Evolutionary conservation across 148 eudicot genomes (phyloP).

Genomic region (Gaultheria prostrata): DNA sequence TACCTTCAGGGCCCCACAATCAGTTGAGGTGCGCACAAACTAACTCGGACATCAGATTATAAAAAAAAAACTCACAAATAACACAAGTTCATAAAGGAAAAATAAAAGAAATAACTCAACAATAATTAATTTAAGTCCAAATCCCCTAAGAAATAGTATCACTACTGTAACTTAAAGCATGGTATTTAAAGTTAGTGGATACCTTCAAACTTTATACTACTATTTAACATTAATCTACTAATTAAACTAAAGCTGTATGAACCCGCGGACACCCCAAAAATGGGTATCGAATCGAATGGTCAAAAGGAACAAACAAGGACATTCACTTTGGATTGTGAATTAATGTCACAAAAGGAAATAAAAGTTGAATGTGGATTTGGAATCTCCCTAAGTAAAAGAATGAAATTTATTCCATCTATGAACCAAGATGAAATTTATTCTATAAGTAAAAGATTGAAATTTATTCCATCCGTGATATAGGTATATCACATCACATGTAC

Average conservation of each 20-base stretch:
- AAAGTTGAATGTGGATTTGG: background rate
- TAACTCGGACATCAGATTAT: too few relatives aligned
- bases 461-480: too few relatives aligned
- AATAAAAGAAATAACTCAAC: background rate
- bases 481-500: background rate
- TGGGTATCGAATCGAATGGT: background rate
- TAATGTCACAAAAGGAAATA: background rate
- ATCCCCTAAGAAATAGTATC: background rate
- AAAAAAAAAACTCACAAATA: too few relatives aligned
- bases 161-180: background rate
- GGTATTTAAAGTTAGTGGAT: background rate
- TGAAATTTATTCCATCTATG: too few relatives aligned
- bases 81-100: too few relatives aligned
- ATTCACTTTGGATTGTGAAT: background rate
- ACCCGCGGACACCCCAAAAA: background rate
- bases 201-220: background rate
- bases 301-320: background rate
- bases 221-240: background rate
- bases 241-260: background rate
- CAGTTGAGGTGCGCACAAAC: too few relatives aligned
- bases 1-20: too few relatives aligned
- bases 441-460: background rate
- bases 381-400: background rate
- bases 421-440: background rate
- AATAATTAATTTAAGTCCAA: background rate